Base-by-base conservation (phyloP, 1,284 basidiomycete species). In the Puccinia novopanici region DNA sequence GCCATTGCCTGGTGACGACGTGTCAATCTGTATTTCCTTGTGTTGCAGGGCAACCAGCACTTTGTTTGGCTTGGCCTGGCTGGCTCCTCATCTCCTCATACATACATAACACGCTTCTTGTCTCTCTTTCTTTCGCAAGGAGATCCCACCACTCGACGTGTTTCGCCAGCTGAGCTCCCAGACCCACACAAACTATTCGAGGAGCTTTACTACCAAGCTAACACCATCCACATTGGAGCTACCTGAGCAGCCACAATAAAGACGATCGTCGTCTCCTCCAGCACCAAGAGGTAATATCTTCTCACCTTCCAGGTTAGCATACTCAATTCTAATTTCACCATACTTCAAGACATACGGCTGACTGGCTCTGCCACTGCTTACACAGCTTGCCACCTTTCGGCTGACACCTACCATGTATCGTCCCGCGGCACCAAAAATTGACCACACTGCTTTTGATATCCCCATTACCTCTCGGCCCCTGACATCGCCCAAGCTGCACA, bases 11-110 rank as follows among this genome's bases (percentile, higher is more conserved):
- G 54, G 40, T 73, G 54, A 73, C 52, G 71, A 55, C 71, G 71
- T 73, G 71, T 55, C 50, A 73, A 57, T 73, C 71, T 73, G 71
- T 73, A 73, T 73, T 40, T 30, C 45, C n/a, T 52, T 42, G 34
- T 42, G 71, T 73, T 57, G 48, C 71, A 54, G 71, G 45, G 54
- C 54, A 73, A 55, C 50, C 50, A 54, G 48, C 34, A 55, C 70
- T 30, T 71, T 71, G 24, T 54, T 27, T 6, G 27, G 9, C 13
- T 65, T 27, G 57, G 4, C 10, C 37, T 65, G 61, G 37, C 61
- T 40, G 37, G 30, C 24, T 61, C 34, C 13, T 63, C 42, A 45
- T 45, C 6, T 6, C 24, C 57, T 61, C 57, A 61, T 27, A 61
- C 68, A 50, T 54, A 71, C 68, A 71, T 54, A 71, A 52, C 34